Evolutionary conservation across 148 eudicot species (phyloP).

Genomic region (Rhododendron vialii): DNA sequence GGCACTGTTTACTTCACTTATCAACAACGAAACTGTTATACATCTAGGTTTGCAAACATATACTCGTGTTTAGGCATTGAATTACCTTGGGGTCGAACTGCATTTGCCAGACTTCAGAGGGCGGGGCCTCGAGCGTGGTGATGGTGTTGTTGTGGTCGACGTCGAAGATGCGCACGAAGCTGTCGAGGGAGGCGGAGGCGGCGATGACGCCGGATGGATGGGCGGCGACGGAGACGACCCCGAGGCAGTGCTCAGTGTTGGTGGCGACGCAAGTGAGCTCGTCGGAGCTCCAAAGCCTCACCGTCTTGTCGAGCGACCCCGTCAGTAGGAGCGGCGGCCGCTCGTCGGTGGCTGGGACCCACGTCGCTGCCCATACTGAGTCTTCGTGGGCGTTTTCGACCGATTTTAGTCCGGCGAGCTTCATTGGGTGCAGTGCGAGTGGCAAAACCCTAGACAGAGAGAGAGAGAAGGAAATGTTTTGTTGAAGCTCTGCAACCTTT

Average conservation of each 20-base stretch:
- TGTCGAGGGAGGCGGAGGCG: constrained; percentile 88
- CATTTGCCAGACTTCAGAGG: constrained; percentile 93
- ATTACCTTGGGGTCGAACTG: constrained; percentile 75
- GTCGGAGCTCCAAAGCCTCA: constrained; percentile 62
- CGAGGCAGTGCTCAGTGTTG: constrained; percentile 53
- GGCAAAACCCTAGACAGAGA: constrained; percentile 15
- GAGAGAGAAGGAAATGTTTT: neutral
- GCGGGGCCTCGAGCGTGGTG: constrained; percentile 80
- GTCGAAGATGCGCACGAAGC: constrained; percentile 83
- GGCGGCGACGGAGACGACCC: constrained; percentile 76
- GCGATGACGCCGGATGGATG: constrained; percentile 86
- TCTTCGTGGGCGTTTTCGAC: constrained; percentile 70
- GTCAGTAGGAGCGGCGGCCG: constrained; percentile 65
- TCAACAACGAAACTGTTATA: neutral
- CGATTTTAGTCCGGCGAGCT: constrained; percentile 65
- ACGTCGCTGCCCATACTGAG: constrained; percentile 75
- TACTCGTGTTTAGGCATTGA: neutral
- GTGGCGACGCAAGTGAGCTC: constrained; percentile 58
- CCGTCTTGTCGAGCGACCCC: constrained; percentile 88
- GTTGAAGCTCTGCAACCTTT: neutral
- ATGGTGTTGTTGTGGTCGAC: constrained; percentile 68
- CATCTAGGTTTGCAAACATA: neutral
- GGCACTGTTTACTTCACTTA: neutral
- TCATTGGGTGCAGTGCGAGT: constrained; percentile 35
- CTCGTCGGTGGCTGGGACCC: constrained; percentile 66